These are phyloP conservation scores for Neurospora sp. DNA, from an alignment of 2,329 filamentous ascomycete species.

Conservation along the genomic window DNA sequence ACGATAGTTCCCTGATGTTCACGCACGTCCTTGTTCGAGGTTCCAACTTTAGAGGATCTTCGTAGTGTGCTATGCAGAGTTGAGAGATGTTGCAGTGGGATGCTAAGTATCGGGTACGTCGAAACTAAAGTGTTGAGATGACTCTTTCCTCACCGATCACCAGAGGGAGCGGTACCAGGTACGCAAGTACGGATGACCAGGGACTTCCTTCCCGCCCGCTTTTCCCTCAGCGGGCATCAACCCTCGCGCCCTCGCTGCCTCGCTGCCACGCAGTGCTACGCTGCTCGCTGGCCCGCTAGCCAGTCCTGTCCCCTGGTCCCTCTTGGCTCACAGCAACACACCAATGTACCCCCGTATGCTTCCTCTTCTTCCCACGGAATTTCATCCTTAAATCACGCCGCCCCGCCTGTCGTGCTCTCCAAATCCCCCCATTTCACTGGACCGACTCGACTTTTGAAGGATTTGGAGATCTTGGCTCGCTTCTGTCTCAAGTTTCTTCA, in stretches of 20 bases:
- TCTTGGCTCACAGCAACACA: neutral
- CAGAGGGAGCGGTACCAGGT: neutral
- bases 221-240: neutral
- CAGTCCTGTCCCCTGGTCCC: neutral
- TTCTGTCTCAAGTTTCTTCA: neutral
- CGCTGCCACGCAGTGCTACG: neutral
- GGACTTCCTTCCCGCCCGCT: neutral
- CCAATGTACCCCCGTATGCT: neutral
- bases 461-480: neutral
- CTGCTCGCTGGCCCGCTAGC: neutral
- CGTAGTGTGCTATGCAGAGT: neutral
- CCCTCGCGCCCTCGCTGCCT: neutral
- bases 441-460: neutral
- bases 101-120: neutral
- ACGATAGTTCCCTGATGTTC: neutral
- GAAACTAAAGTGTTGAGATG: neutral
- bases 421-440: neutral
- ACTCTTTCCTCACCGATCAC: neutral
- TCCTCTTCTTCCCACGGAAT: neutral
- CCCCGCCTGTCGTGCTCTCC: slow-evolving; percentile 2
- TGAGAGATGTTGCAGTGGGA: neutral
- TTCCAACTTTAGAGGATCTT: neutral
- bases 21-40: neutral
- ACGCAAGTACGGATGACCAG: neutral
- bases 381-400: slow-evolving; percentile 3